Base-by-base conservation (phyloP, 441 rosid genomes). In the Brassica balearica region DNA sequence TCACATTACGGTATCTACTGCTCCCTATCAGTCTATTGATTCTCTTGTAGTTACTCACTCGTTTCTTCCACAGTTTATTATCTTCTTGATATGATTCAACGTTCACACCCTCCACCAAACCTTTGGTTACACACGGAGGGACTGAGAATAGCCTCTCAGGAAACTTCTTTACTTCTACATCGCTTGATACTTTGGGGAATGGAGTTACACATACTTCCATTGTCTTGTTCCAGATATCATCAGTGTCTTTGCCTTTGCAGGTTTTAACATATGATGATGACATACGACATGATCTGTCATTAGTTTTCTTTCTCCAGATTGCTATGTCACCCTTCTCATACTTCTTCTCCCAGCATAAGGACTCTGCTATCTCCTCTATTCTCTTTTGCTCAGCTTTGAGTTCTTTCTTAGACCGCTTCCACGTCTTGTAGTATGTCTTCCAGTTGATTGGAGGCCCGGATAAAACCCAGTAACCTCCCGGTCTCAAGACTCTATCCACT, bases 381-480 rank as follows among this genome's bases (percentile, higher is more conserved):
- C 46, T 82, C 68, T 75, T 89, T 77, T 94, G 97, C 85, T 94
- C 98, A 4, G 89, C 93, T 66, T 83, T 83, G 64, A 94, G 89
- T 32, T 90, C 98, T 77, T 82, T 74, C 84, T 84, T 89, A 5
- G 97, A 63, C 12, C 97, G 87, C 75, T 90, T 86, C 98, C 98
- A 94, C 15, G 94, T 88, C 73, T 89, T 72, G 80, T 94, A 88
- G 78, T 87, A 89, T 12, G 90, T 94, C 76, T 90, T 87, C 98
- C 98, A 94, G 80, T 94, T 94, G 64, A 94, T 90, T 36, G 97
- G 98, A 63, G 98, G 98, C 4, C 97, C 98, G 67, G 97, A 94
- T 76, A 94, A 83, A 65, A 94, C 83, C 98, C 98, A 94, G 81
- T 84, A 94, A 68, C 98, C 98, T 66, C 97, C 98, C 10, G 96